Percentiles rank a stretch among this genome's conserved stretches.
Evolutionary conservation across 1,139 yeast species (phyloP).

Genomic region (Yamadazyma mexicana): DNA sequence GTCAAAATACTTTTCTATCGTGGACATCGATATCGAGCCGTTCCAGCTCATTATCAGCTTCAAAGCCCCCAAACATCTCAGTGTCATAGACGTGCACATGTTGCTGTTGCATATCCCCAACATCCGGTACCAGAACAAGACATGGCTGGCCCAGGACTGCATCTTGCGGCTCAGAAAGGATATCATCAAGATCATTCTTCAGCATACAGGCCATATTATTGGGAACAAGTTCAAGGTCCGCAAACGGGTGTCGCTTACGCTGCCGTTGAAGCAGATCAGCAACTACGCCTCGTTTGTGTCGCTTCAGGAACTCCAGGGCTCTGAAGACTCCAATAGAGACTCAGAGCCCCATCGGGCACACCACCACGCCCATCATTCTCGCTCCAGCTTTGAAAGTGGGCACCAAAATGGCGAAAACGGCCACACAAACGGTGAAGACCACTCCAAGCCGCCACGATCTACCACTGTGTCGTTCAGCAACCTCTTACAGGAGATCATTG

Average conservation of each 20-base stretch:
- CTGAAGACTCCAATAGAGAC: background rate
- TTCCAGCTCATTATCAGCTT: constrained; percentile 66
- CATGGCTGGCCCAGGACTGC: constrained; percentile 81
- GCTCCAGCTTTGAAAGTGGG: no score
- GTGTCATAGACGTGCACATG: constrained; percentile 70
- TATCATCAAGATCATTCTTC: constrained; percentile 63
- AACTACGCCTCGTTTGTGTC: constrained; percentile 41
- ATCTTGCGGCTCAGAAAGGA: constrained; percentile 65
- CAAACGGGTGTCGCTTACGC: constrained; percentile 25
- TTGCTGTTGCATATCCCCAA: constrained; percentile 65
- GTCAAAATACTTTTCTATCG: constrained; percentile 63
- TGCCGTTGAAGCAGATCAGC: constrained; percentile 47
- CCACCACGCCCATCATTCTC: constrained; percentile 7
- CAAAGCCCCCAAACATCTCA: constrained; percentile 69
- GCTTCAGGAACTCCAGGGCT: constrained; percentile 36
- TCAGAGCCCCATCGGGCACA: constrained; percentile 3
- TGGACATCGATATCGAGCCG: constrained; percentile 54
- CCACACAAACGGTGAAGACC: no score
- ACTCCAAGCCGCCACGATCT: constrained; percentile 3
- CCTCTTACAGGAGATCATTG: constrained; percentile 17
- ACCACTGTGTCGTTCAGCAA: constrained; percentile 14
- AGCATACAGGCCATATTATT: constrained; percentile 76
- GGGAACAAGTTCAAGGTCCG: constrained; percentile 67
- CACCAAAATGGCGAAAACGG: constrained; percentile 8
- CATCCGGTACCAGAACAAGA: constrained; percentile 61